Evolutionary conservation across 1,284 basidiomycete species (phyloP).

Genomic region (Cystobasidium sp.): DNA sequence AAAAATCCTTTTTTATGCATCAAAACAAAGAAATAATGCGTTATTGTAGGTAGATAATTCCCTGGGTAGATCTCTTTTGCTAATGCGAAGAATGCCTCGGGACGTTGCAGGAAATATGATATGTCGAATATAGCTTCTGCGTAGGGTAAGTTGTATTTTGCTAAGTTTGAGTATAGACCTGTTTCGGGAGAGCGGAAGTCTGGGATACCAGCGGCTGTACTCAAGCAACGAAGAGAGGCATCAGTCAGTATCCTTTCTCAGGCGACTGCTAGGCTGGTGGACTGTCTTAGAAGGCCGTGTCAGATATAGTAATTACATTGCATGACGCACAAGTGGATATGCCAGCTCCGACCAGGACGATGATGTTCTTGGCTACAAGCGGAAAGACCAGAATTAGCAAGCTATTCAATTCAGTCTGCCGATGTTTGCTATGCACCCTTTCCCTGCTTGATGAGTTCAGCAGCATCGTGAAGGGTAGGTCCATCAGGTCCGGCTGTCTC

Average conservation of each 20-base stretch:
- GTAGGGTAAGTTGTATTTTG: slow-evolving; percentile 62
- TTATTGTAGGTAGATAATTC: slow-evolving; percentile 79
- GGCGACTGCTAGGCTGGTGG: no score
- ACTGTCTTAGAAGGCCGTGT: no score
- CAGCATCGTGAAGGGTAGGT: slow-evolving; percentile 53
- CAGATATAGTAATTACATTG: no score
- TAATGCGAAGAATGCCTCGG: slow-evolving; percentile 58
- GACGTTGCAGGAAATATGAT: slow-evolving; percentile 55
- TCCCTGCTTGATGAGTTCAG: slow-evolving; percentile 56
- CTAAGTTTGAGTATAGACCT: slow-evolving; percentile 63
- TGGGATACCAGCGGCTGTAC: slow-evolving; percentile 58
- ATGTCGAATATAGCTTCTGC: slow-evolving; percentile 64
- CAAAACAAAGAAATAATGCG: slow-evolving; percentile 87
- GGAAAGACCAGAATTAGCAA: slow-evolving; percentile 16
- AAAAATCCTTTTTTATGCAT: slow-evolving; percentile 70
- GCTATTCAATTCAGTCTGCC: not conserved
- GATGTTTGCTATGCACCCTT: slow-evolving; percentile 47
- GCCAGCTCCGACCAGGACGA: slow-evolving; percentile 59
- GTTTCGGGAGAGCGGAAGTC: slow-evolving; percentile 61
- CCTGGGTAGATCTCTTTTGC: slow-evolving; percentile 85
- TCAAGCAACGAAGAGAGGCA: not conserved
- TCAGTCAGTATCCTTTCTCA: not conserved
- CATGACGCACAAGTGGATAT: slow-evolving; percentile 29
- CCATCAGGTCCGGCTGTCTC: slow-evolving; percentile 39
- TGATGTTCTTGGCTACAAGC: slow-evolving; percentile 58